Evolutionary conservation across 257 asterid species (phyloP).

Genomic region (Ilex asprella): DNA sequence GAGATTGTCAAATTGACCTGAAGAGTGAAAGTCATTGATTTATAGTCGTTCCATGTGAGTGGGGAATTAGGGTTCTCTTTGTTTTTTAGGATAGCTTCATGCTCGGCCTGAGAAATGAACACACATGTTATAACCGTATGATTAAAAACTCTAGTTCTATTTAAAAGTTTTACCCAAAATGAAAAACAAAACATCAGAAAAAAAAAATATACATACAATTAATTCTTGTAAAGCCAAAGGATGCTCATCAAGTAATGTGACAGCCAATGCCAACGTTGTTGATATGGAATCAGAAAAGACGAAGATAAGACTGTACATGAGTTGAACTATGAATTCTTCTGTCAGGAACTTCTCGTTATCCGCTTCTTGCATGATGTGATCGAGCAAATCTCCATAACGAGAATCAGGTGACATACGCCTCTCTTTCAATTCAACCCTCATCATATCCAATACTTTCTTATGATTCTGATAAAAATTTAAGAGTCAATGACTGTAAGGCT

Average conservation of each 20-base stretch:
- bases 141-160: no score
- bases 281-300: slow-evolving; percentile 11
- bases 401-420: neutral
- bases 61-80: slow-evolving; percentile 10
- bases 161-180: no score
- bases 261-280: slow-evolving; percentile 3
- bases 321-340: slow-evolving; percentile 11
- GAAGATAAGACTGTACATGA: slow-evolving; percentile 5
- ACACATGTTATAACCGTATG: no score
- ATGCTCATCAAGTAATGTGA: slow-evolving; percentile 21
- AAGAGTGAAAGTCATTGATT: slow-evolving; percentile 31
- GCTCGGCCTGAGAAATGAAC: slow-evolving; percentile 19
- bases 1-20: slow-evolving; percentile 2
- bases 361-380: slow-evolving; percentile 13
- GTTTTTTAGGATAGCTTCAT: slow-evolving; percentile 20
- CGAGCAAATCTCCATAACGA: neutral
- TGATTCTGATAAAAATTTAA: neutral
- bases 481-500: no score
- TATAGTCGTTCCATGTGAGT: slow-evolving; percentile 22
- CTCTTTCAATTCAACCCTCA: neutral
- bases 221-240: slow-evolving; percentile 11
- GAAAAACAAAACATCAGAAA: neutral
- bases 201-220: slow-evolving; percentile 8
- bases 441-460: neutral
- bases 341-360: slow-evolving; percentile 5